Evolutionary conservation across 768 basidiomycete species (phyloP).

Genomic region (Termitomyces sp.): DNA sequence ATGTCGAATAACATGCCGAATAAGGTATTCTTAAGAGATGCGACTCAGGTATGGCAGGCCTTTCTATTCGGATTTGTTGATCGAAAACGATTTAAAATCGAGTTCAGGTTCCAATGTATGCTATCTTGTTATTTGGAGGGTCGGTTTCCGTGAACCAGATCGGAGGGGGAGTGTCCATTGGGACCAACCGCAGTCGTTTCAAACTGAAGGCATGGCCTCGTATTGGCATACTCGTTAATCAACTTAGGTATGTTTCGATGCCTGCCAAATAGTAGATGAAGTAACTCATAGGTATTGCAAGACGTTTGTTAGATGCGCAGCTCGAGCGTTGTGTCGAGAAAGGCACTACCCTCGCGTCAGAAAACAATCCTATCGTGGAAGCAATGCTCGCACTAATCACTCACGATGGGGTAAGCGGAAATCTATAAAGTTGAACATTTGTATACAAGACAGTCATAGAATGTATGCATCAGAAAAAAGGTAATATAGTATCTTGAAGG

Average conservation of each 20-base stretch:
- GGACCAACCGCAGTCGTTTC: conserved; percentile 45
- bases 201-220: conserved; percentile 81
- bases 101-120: conserved; percentile 78
- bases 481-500: background rate
- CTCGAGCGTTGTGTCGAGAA: conserved; percentile 61
- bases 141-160: conserved; percentile 74
- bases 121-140: conserved; percentile 80
- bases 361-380: conserved; percentile 46
- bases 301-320: conserved; percentile 67
- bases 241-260: conserved; percentile 53
- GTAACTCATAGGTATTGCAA: conserved; percentile 16
- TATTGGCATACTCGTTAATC: conserved; percentile 86
- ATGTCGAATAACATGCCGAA: conserved; percentile 72
- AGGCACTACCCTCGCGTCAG: conserved; percentile 40
- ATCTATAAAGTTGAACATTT: background rate
- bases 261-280: background rate
- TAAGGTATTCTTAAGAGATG: conserved; percentile 84
- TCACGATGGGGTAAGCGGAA: conserved; percentile 16
- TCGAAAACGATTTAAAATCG: background rate
- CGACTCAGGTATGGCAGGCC: conserved; percentile 60
- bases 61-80: background rate
- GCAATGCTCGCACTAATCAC: conserved; percentile 28
- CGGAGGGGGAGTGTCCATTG: conserved; percentile 67
- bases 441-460: background rate
- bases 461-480: no score